Conservation (phyloP, 257 asterid species). For the Solanum paucissectum region DNA sequence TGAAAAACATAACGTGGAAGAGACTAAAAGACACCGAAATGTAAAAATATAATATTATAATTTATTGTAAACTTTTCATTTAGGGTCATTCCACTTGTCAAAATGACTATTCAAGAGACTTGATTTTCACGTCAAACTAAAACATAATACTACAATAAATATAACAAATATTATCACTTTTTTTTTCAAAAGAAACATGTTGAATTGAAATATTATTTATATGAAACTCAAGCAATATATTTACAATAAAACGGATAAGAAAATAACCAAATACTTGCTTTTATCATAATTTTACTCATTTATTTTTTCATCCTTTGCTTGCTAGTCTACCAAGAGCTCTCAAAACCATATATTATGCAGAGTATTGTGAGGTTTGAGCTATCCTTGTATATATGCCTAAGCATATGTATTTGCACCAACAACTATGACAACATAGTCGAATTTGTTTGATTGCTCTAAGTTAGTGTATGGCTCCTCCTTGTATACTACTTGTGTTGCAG, state of each 20-base stretch:
- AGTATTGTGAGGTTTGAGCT: constrained; percentile 23
- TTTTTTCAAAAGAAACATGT: background rate
- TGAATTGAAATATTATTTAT: background rate
- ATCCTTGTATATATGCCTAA: constrained; percentile 28
- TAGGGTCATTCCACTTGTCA: too few species aligned
- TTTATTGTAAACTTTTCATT: too few species aligned
- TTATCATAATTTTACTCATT: background rate
- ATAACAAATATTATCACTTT: too few species aligned
- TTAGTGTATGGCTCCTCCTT: constrained; percentile 23
- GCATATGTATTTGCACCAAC: constrained; percentile 50
- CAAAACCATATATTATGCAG: background rate
- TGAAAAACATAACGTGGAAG: too few species aligned
- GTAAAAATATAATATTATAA: too few species aligned
- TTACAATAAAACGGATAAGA: background rate
- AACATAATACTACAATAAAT: too few species aligned
- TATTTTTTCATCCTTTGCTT: background rate
- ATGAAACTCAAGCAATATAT: background rate
- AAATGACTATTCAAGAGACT: too few species aligned
- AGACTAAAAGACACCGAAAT: too few species aligned
- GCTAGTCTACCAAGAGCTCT: background rate
- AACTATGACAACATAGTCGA: constrained; percentile 28
- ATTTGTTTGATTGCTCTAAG: constrained; percentile 9
- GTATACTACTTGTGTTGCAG: constrained; percentile 20
- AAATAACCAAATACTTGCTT: background rate
- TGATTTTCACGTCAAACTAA: too few species aligned